A percentile compares a stretch with the other conserved stretches of the same genome.
Evolutionary conservation across 1,284 basidiomycete species (phyloP).

Genomic region (Boletellus dicymbophilus): DNA sequence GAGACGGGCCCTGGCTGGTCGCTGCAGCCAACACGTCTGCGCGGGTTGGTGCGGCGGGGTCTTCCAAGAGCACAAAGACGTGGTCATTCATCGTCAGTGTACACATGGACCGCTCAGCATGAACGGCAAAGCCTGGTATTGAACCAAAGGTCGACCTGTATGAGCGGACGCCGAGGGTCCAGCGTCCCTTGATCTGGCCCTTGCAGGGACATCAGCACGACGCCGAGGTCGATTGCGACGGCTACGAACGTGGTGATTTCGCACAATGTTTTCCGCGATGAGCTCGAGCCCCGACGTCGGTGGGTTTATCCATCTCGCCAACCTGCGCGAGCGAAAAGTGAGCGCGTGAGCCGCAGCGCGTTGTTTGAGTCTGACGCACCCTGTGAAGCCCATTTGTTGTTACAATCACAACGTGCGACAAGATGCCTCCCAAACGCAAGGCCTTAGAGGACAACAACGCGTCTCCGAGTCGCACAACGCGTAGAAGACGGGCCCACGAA

Average conservation of each 20-base stretch:
- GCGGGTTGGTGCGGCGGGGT: slow-evolving; percentile 65
- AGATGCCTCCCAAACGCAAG: slow-evolving; percentile 55
- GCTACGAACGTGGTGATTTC: slow-evolving; percentile 65
- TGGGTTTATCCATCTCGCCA: slow-evolving; percentile 80
- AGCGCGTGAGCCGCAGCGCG: not conserved
- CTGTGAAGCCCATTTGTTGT: slow-evolving; percentile 72
- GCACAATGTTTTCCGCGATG: slow-evolving; percentile 64
- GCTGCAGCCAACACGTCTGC: slow-evolving; percentile 53
- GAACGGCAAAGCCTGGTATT: slow-evolving; percentile 48
- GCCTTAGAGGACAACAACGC: slow-evolving; percentile 23
- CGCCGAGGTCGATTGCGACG: slow-evolving; percentile 9
- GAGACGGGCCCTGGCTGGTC: slow-evolving; percentile 34
- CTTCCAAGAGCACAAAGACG: slow-evolving; percentile 75
- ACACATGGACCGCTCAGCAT: slow-evolving; percentile 69
- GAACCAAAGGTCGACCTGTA: slow-evolving; percentile 68
- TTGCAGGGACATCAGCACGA: slow-evolving; percentile 32
- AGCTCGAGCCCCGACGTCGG: slow-evolving; percentile 67
- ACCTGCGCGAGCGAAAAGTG: slow-evolving; percentile 38
- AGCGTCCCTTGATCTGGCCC: slow-evolving; percentile 60
- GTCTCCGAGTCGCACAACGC: slow-evolving; percentile 22
- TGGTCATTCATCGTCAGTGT: slow-evolving; percentile 75
- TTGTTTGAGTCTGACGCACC: slow-evolving; percentile 37
- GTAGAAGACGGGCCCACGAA: slow-evolving; percentile 6
- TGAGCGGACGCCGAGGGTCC: slow-evolving; percentile 68
- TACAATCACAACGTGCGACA: slow-evolving; percentile 3